phyloP scores from a whole-genome alignment of 2,329 filamentous ascomycete species.

The Cladosporium sp. region DNA sequence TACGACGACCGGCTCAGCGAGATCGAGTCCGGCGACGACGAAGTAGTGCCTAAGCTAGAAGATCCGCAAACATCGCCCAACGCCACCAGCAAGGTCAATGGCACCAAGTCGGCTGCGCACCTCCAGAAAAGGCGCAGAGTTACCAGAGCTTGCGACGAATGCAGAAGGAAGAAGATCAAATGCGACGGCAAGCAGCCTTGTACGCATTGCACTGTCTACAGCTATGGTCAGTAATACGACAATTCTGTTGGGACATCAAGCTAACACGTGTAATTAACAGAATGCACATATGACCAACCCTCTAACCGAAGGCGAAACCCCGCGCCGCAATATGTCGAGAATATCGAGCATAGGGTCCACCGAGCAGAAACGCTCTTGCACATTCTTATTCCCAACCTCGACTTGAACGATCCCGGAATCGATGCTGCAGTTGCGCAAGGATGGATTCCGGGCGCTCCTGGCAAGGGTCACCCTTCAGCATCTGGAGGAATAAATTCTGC shows the following conservation, averaged over 20 bases:
- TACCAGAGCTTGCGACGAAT: constrained; percentile 85
- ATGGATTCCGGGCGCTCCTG: constrained; percentile 40
- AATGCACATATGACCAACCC: constrained; percentile 93
- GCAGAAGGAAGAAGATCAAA: constrained; percentile 65
- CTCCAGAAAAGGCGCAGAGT: constrained; percentile 74
- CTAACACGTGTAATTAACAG: constrained; percentile 47
- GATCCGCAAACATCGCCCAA: constrained; percentile 30
- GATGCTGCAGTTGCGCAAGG: constrained; percentile 64
- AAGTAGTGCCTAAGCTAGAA: constrained; percentile 33
- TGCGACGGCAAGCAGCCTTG: constrained; percentile 57
- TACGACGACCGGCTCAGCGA: constrained; percentile 36
- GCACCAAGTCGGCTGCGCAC: constrained; percentile 29
- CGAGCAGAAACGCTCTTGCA: constrained; percentile 78
- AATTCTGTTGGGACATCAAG: not conserved
- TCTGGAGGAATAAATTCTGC: constrained; percentile 16
- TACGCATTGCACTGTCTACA: constrained; percentile 96
- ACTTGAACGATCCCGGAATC: constrained; percentile 80
- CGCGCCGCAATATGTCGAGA: constrained; percentile 89
- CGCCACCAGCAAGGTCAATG: constrained; percentile 18
- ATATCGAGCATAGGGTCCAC: constrained; percentile 77
- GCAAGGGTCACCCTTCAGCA: constrained; percentile 29
- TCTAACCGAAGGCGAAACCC: constrained; percentile 89
- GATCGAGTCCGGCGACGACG: constrained; percentile 33
- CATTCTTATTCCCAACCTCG: constrained; percentile 78
- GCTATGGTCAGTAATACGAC: constrained; percentile 70